Evolutionary conservation across 495 filamentous ascomycete species (phyloP), one percentile per base, ranked within the genome.

Genomic region (Podospora fimiseda): DNA sequence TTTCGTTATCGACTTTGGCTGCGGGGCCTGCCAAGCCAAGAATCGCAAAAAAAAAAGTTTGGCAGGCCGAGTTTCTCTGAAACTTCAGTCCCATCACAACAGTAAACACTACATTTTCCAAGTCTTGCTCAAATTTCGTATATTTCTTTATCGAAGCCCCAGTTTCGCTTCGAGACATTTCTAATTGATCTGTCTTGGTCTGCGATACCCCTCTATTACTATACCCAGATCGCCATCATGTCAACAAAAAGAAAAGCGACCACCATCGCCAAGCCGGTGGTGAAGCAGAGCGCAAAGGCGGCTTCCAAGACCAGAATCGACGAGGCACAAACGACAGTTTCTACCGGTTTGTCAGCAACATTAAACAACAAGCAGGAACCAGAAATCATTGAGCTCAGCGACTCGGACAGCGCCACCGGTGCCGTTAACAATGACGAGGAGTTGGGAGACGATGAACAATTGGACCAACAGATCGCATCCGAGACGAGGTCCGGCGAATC

Each of bases 281-380:
- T 75, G 30, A 82, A 79, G 66, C 82, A 82, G 52, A 82, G 79
- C 42, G 75, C 78, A 27, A 88, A 70, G 55, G 56, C 83, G 55
- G 72, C 80, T 18, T 59, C 77, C 27, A 79, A 74, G 38, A 77
- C 85, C 55, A 78, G 77, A 30, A 82, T 95, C 41, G 83, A 95
- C 67, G 89, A 95, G 63, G 82, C 86, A 14, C 80, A 73, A 50
- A 75, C 87, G 38, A 77, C 85, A 3, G 85, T 96, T 14, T 70
- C 71, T 8, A 59, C 55, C 7, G 63, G 59, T 9, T 44, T 58
- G 8, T 57, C 63, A 14, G 42, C 47, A 50, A 61, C 61, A 16
- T 50, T 55, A 24, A 62, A 59, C 9, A 61, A 65, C 16, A 67
- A 59, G 43, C 46, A 48, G 24, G 43, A 57, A 13, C 43, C 20